Evolutionary conservation across 106 monocot genomes (phyloP).

Genomic region (Agapanthus africanus): DNA sequence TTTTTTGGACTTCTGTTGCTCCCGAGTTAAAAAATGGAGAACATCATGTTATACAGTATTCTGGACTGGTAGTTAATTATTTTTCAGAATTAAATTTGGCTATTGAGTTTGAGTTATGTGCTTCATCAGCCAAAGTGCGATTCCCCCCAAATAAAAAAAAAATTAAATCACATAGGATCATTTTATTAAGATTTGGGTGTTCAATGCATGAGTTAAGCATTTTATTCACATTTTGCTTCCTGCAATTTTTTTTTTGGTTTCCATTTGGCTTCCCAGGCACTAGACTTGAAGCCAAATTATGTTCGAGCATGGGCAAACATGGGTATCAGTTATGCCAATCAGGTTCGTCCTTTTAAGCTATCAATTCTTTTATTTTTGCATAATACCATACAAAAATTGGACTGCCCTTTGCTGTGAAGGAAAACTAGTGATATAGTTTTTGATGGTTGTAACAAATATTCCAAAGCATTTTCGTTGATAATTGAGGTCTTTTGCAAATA

Average conservation of each 20-base stretch:
- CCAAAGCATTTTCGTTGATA: neutral
- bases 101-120: neutral
- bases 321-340: constrained; percentile 98
- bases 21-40: neutral
- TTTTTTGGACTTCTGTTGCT: neutral
- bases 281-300: constrained; percentile 96
- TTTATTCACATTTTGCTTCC: neutral
- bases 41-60: no score
- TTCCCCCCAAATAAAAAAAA: no score
- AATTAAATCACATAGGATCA: neutral
- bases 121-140: neutral
- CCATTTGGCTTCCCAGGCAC: constrained; percentile 42
- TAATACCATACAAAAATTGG: neutral
- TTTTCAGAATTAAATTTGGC: neutral
- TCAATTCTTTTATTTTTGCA: constrained; percentile 9
- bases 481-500: no score
- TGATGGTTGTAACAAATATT: neutral
- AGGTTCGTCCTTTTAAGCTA: constrained; percentile 40
- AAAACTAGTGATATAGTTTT: neutral
- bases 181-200: neutral
- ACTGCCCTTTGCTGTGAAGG: no score
- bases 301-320: constrained; percentile 99
- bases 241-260: neutral
- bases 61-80: no score
- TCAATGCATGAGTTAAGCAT: no score